Conservation (phyloP, 345 rosid genomes). For the Bruguiera gymnorhiza region DNA sequence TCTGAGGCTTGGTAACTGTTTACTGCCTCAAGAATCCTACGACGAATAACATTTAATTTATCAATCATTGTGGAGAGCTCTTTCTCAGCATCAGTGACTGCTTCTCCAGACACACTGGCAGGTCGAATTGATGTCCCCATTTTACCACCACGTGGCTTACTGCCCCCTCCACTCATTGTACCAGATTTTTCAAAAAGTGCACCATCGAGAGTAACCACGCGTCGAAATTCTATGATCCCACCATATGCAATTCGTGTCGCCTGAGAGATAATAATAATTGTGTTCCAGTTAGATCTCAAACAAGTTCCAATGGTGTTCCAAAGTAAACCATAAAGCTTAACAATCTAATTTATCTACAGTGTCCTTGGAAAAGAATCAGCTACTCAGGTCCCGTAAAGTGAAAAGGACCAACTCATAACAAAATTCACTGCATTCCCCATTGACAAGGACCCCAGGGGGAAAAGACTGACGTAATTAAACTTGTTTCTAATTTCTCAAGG, state of each 20-base stretch:
- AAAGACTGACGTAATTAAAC: not conserved
- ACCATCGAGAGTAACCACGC: conserved; percentile 94
- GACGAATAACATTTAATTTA: conserved; percentile 51
- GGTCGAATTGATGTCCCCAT: conserved; percentile 93
- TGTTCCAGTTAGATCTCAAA: not conserved
- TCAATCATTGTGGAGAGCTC: conserved; percentile 61
- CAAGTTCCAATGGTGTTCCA: not conserved
- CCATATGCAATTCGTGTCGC: conserved; percentile 91
- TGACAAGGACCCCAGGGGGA: too few relatives aligned
- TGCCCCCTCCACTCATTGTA: conserved; percentile 98
- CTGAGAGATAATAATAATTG: conserved; percentile 31
- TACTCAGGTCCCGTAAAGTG: not conserved
- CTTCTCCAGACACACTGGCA: conserved; percentile 68
- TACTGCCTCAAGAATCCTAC: conserved; percentile 60
- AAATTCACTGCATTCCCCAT: not conserved
- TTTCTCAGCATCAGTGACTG: conserved; percentile 59
- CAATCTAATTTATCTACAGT: too few relatives aligned
- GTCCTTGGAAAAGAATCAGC: too few relatives aligned
- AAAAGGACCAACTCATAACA: not conserved
- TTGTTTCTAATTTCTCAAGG: not conserved
- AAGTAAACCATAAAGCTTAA: not conserved
- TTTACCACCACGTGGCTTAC: conserved; percentile 92
- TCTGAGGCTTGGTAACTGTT: conserved; percentile 63
- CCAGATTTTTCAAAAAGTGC: conserved; percentile 95
- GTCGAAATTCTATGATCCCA: conserved; percentile 72